These are phyloP conservation scores for Botrytis sinoallii DNA, from an alignment of 2,329 filamentous ascomycete species.

Conservation along the genomic window DNA sequence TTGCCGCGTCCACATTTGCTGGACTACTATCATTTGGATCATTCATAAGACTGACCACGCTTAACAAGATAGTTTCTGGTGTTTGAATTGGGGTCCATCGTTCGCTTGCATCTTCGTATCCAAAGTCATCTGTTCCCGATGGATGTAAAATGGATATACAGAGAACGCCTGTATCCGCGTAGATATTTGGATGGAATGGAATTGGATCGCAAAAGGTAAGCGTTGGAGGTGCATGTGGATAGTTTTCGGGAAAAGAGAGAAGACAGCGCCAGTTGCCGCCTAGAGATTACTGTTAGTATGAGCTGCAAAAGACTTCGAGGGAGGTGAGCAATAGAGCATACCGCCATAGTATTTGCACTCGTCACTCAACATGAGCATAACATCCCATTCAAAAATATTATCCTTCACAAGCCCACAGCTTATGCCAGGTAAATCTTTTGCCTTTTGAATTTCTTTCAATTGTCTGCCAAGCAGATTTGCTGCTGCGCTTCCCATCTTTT, in stretches of 20 bases:
- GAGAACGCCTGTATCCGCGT: constrained; percentile 71
- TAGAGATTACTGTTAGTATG: constrained; percentile 53
- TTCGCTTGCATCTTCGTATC: constrained; percentile 87
- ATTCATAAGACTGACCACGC: constrained; percentile 87
- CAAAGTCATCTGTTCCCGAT: constrained; percentile 88
- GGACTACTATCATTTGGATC: constrained; percentile 94
- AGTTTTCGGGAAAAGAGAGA: constrained; percentile 78
- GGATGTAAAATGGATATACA: constrained; percentile 98
- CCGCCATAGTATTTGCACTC: constrained; percentile 74
- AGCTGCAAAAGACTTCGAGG: constrained; percentile 44
- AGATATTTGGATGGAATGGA: constrained; percentile 93
- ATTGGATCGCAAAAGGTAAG: constrained; percentile 83
- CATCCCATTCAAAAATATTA: constrained; percentile 97
- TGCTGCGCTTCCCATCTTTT: constrained; percentile 40
- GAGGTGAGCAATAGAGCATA: constrained; percentile 47
- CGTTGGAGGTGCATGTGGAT: constrained; percentile 83
- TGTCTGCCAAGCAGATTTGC: constrained; percentile 76
- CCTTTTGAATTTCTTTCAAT: constrained; percentile 89
- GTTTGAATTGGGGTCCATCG: constrained; percentile 94
- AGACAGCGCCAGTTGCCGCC: constrained; percentile 89
- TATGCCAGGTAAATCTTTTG: constrained; percentile 90
- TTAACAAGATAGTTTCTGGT: constrained; percentile 89
- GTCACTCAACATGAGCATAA: constrained; percentile 97
- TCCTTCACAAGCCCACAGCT: constrained; percentile 84
- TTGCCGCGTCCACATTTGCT: constrained; percentile 90